Conservation (phyloP, 495 filamentous ascomycete genomes). For the Hypoxylon perforatum region DNA sequence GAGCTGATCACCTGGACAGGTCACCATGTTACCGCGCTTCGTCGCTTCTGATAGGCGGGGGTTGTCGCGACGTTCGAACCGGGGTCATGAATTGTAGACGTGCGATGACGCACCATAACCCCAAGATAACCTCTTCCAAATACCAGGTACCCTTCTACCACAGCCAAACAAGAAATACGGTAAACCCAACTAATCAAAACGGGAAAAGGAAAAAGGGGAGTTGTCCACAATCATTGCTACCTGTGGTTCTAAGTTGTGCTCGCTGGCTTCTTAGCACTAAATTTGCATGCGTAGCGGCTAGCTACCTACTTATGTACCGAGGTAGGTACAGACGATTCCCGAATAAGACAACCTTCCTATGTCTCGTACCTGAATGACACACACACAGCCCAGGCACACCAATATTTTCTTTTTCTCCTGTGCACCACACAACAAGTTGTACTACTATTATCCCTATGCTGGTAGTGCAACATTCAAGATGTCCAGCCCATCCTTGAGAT, state of each 20-base stretch:
- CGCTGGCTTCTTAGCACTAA: slow-evolving; percentile 1
- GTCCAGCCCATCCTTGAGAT: slow-evolving; percentile 79
- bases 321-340: slow-evolving; percentile 5
- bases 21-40: slow-evolving; percentile 29
- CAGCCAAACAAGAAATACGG: too few species aligned
- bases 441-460: slow-evolving; percentile 32
- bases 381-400: slow-evolving; percentile 5
- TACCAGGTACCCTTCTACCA: background rate
- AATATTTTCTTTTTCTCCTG: background rate
- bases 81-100: slow-evolving; percentile 10
- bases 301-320: too few species aligned
- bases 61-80: slow-evolving; percentile 15
- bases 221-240: background rate
- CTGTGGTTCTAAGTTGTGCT: slow-evolving; percentile 7
- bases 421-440: background rate
- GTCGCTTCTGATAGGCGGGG: slow-evolving; percentile 20
- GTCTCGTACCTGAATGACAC: slow-evolving; percentile 13
- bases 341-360: slow-evolving; percentile 2
- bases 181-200: background rate
- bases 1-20: slow-evolving; percentile 23
- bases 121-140: too few species aligned
- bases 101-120: slow-evolving; percentile 26
- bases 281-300: background rate
- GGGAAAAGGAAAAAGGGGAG: background rate
- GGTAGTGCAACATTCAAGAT: slow-evolving; percentile 67